phyloP scores from a whole-genome alignment of 176 grass and related monocot species.

The Rhynchospora breviuscula region DNA sequence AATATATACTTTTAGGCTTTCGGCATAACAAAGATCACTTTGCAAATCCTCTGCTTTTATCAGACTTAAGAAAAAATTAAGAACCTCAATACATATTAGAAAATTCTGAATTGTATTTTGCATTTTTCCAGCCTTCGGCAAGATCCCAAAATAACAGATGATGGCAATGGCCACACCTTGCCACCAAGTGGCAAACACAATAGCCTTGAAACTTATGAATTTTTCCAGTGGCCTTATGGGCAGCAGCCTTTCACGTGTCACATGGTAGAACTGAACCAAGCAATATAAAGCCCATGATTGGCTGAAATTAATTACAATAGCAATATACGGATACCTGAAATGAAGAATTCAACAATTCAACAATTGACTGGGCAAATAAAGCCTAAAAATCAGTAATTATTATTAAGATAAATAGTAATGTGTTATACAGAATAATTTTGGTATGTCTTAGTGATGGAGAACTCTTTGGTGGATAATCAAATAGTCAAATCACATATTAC shows the following conservation, averaged over 20 bases:
- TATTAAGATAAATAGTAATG: background rate
- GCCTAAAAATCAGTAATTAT: background rate
- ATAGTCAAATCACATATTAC: background rate
- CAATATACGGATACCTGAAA: conserved; percentile 76
- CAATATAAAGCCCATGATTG: conserved; percentile 92
- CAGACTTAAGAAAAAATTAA: background rate
- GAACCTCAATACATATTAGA: conserved; percentile 89
- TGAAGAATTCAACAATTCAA: background rate
- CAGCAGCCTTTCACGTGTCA: conserved; percentile 57
- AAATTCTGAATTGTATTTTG: conserved; percentile 84
- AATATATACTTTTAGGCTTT: background rate
- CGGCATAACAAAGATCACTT: background rate
- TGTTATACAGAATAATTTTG: background rate
- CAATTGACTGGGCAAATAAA: background rate
- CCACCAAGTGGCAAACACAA: conserved; percentile 99
- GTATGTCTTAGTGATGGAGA: background rate
- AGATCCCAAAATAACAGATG: conserved; percentile 57
- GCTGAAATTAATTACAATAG: conserved; percentile 85
- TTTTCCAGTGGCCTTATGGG: conserved; percentile 74
- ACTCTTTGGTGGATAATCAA: background rate
- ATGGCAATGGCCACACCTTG: conserved; percentile 73
- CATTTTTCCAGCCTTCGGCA: conserved; percentile 54
- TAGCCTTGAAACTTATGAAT: conserved; percentile 98
- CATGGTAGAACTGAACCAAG: conserved; percentile 84
- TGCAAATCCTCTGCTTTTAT: background rate